Percentiles rank a stretch among this genome's conserved stretches.
Conservation (phyloP, 176 grass and related monocot genomes). For the Eragrostis nindensis region DNA sequence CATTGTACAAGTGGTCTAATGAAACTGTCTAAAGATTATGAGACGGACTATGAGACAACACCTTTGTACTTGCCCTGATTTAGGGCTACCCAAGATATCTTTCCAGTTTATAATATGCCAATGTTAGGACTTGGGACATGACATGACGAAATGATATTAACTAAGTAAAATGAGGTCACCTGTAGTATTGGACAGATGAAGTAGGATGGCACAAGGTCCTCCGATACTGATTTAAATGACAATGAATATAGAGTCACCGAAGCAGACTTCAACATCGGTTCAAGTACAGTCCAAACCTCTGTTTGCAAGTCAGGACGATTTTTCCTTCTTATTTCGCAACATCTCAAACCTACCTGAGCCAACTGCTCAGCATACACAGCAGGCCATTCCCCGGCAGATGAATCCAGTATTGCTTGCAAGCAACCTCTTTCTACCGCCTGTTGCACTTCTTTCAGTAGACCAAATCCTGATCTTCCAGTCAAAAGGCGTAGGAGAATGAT, state of each 20-base stretch:
- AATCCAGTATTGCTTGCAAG: slow-evolving; percentile 65
- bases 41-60: no score
- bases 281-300: slow-evolving; percentile 61
- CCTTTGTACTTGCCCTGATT: no score
- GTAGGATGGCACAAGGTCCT: slow-evolving; percentile 66
- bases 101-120: not conserved
- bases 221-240: slow-evolving; percentile 58
- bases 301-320: slow-evolving; percentile 58
- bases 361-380: slow-evolving; percentile 57
- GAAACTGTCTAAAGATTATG: no score
- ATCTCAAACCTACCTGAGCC: slow-evolving; percentile 60
- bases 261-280: slow-evolving; percentile 53
- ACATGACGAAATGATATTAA: not conserved
- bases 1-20: no score
- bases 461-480: slow-evolving; percentile 65
- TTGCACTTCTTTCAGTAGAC: slow-evolving; percentile 68
- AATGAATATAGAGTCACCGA: slow-evolving; percentile 32
- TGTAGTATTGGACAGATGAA: slow-evolving; percentile 71
- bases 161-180: slow-evolving; percentile 42
- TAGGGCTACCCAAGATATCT: not conserved
- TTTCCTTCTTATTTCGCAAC: slow-evolving; percentile 71
- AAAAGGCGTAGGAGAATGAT: slow-evolving; percentile 70
- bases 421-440: slow-evolving; percentile 53
- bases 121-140: not conserved
- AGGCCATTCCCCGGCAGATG: slow-evolving; percentile 67